Evolutionary conservation across 495 filamentous ascomycete genomes (phyloP).

Genomic region (Penicillium cinerascens): DNA sequence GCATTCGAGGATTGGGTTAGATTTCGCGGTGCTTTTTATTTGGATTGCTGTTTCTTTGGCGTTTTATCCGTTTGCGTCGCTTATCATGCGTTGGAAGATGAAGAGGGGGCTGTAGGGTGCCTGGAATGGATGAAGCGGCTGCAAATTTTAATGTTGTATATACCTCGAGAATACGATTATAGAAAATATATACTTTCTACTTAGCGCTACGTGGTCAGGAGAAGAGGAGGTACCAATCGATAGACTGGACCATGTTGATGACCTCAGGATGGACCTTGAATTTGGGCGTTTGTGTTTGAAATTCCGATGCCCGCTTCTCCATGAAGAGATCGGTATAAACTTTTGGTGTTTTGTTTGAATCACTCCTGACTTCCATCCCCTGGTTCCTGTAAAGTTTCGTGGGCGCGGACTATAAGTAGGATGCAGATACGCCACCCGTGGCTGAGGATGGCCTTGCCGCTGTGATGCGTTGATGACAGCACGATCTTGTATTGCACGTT

Average conservation of each 20-base stretch:
- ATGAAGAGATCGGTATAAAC: background rate
- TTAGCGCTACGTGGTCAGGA: no score
- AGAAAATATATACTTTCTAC: no score
- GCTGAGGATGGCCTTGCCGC: slow-evolving; percentile 4
- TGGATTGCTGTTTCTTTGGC: slow-evolving; percentile 56
- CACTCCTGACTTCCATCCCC: background rate
- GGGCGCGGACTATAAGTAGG: background rate
- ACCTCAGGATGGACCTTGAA: no score
- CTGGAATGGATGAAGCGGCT: background rate
- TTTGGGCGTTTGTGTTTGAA: background rate
- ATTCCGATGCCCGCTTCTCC: background rate
- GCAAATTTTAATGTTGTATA: no score
- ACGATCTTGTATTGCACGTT: background rate
- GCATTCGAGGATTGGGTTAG: slow-evolving; percentile 58
- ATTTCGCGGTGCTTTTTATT: slow-evolving; percentile 60
- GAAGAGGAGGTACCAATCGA: no score
- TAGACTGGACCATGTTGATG: no score
- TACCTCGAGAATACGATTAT: background rate
- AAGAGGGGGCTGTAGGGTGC: slow-evolving; percentile 24
- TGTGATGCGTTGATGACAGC: slow-evolving; percentile 12
- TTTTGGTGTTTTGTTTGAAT: background rate
- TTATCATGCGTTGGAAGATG: slow-evolving; percentile 57
- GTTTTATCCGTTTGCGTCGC: slow-evolving; percentile 60
- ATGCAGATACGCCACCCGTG: slow-evolving; percentile 7
- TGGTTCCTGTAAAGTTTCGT: background rate